Base-by-base conservation (phyloP, 2,329 filamentous ascomycete genomes). In the Fusarium illudens region DNA sequence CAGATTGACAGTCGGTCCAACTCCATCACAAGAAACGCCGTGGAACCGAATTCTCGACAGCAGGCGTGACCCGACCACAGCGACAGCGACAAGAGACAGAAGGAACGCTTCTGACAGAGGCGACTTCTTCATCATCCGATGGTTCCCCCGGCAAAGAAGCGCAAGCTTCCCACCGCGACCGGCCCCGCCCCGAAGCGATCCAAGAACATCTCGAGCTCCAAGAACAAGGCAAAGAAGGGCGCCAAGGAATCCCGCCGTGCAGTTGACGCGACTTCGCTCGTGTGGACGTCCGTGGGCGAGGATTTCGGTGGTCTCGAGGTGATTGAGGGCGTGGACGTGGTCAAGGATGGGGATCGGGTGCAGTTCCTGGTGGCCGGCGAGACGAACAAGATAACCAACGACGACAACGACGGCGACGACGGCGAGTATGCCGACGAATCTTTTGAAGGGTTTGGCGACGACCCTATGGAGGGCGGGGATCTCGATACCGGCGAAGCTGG, bases 301-400 rank as follows among this genome's bases (percentile, higher is more conserved):
- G 96, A 96, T 0, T 97, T 99, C 78, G 96, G 90, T 73, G 94
- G 92, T 0, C 81, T 99, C 2, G 94, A 99, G 74, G 94, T 98
- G 74, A 90, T 98, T 48, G 92, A 97, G 15, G 93, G 92, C 53
- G 92, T 99, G 2, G 92, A 97, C 29, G 85, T 99, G n/a, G 83
- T 97, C 39, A 87, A 86, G 65, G 84, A 90, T 29, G 89, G 88
- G 8, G 80, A 84, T 54, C 84, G 81, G 6, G 79, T 90, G 27
- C 82, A 86, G 73, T 90, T 90, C 78, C 80, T 90, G 71, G 76
- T 82, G 34, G 70, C 62, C 33, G 70, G 74, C 44, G 65, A 79
- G n/a, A 79, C 83, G 15, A 81, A 80, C n/a, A 83, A 86, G 65
- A 37, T 58, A 60, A 60, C 58, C 37, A 56, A 52, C 20, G 13